Evolutionary conservation across 371 early-diverging fungal species (phyloP), one percentile per base, ranked within the genome.

Genomic region (Rhizopus delemar): DNA sequence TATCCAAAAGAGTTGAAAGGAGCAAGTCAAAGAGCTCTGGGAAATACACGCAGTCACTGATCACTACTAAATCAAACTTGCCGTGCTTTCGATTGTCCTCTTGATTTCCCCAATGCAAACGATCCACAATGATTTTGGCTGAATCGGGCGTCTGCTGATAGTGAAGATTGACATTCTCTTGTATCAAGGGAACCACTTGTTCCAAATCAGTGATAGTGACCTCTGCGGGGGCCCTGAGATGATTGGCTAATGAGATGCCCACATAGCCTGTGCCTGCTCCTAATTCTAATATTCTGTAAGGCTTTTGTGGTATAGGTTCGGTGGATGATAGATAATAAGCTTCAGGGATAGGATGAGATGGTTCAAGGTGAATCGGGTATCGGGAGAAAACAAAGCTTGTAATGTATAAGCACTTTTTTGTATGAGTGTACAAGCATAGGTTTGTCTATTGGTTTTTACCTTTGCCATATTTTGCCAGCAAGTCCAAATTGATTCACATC

Each of bases 181-280:
- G 62, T 48, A 85, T 70, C 43, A 83, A 43, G 0, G 86, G 86
- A 0, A 83, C 69, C 0, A 85, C 82, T 31, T 79, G 80, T 16
- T 72, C 80, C 6, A 85, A 64, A 56, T 85, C 86, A 1, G 86
- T 85, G 56, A 85, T 72, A 15, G 73, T 62, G 11, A 85, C 57
- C 16, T 79, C 69, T 31, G 71, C 75, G 1, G 68, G 67, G 7
- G 46, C 41, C 9, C 53, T 28, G 5, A 85, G 45, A 7, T 67
- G 68, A 3, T 77, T 73, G 5, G 86, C 86, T 28, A 85, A 59
- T 5, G 77, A 74, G 28, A 85, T 82, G 1, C 84, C 82, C 4
- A 78, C 80, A 53, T 82, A 85, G 7, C 86, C 86, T 16, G 84
- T 83, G 8, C 86, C 86, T 15, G 86, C 82, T 5, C 81, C 81